These are phyloP conservation scores for Phalaenopsis equestris DNA, from an alignment of 106 monocot species.

Conservation along the genomic window DNA sequence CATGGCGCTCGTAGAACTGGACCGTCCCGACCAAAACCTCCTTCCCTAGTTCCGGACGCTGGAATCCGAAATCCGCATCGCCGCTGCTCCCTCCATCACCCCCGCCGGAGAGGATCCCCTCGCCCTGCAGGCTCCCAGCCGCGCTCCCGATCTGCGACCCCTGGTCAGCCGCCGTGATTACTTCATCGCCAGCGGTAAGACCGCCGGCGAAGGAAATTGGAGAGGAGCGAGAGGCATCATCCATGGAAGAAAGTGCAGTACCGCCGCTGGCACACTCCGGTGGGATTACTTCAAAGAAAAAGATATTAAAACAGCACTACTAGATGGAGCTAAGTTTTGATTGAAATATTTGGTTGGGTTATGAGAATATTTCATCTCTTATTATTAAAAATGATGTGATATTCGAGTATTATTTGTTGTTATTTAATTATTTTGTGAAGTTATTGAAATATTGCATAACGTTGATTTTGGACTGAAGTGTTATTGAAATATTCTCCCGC, in stretches of 20 bases:
- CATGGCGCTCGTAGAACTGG: constrained; percentile 37
- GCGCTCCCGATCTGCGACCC: constrained; percentile 11
- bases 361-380: too few species aligned
- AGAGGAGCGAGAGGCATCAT: constrained; percentile 17
- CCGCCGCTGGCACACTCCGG: too few species aligned
- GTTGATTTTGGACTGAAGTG: too few species aligned
- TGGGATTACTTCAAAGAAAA: too few species aligned
- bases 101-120: constrained; percentile 6
- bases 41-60: constrained; percentile 17
- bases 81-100: not conserved
- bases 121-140: constrained; percentile 12
- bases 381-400: too few species aligned
- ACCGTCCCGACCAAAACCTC: constrained; percentile 43
- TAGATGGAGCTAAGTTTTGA: too few species aligned
- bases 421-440: too few species aligned
- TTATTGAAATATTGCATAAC: too few species aligned
- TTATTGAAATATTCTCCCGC: too few species aligned
- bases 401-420: too few species aligned
- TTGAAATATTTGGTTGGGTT: too few species aligned
- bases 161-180: not conserved
- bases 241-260: not conserved
- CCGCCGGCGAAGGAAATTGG: constrained; percentile 15
- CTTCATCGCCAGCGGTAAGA: constrained; percentile 3
- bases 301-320: too few species aligned
- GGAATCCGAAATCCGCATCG: constrained; percentile 33